Evolutionary conservation across 768 basidiomycete genomes (phyloP).

Genomic region (Pleurotus ostreatus): DNA sequence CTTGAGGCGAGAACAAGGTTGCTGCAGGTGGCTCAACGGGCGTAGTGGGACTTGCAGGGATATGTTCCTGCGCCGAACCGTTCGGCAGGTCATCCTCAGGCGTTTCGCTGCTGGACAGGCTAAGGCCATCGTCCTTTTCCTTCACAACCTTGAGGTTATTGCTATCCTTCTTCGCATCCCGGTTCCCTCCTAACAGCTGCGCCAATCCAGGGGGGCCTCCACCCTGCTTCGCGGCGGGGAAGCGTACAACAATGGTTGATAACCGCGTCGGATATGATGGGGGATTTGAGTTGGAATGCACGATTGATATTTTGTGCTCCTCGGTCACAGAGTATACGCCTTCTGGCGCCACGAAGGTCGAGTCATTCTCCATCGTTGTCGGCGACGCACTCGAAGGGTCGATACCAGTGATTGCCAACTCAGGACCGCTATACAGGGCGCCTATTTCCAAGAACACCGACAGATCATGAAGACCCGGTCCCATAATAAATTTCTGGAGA

Average conservation of each 20-base stretch:
- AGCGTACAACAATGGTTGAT: constrained; percentile 58
- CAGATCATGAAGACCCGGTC: neutral
- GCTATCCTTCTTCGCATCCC: constrained; percentile 61
- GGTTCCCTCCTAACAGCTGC: constrained; percentile 64
- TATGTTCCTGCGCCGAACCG: constrained; percentile 36
- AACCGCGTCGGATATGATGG: constrained; percentile 55
- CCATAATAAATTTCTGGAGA: constrained; percentile 13
- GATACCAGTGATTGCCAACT: neutral
- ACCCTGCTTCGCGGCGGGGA: constrained; percentile 51
- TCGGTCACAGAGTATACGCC: constrained; percentile 88
- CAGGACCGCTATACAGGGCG: neutral
- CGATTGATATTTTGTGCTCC: constrained; percentile 66
- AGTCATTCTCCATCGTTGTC: constrained; percentile 70
- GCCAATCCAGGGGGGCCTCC: constrained; percentile 55
- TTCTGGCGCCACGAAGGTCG: constrained; percentile 84
- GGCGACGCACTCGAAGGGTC: constrained; percentile 10
- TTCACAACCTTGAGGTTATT: constrained; percentile 17
- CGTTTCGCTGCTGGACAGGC: constrained; percentile 80
- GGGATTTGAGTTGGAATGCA: constrained; percentile 35
- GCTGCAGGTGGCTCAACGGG: constrained; percentile 35
- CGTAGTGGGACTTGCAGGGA: constrained; percentile 29
- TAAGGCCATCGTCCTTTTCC: constrained; percentile 57
- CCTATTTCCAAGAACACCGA: neutral
- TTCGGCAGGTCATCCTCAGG: constrained; percentile 53
- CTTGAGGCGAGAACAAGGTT: constrained; percentile 57